Evolutionary conservation across 2,329 filamentous ascomycete genomes (phyloP), one percentile per base, ranked within the genome.

Genomic region (Spiromastix sp.): DNA sequence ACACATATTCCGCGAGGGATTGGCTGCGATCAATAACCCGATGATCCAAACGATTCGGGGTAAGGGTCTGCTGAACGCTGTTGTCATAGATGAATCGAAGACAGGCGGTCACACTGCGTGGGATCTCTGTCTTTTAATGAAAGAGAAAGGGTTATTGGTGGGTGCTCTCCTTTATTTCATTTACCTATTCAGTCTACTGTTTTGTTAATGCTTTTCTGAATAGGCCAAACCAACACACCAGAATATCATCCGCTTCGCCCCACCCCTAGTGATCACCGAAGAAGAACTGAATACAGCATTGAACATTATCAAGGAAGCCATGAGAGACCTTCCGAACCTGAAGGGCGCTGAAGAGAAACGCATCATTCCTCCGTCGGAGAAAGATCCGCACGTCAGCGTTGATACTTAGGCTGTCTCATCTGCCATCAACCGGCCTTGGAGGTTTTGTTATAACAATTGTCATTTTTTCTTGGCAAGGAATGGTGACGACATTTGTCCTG

Each of bases 171-270:
- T 15, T n/a, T 22, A 29, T 26, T 17, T 20, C 22, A 7, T 6
- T 22, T 42, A 16, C 41, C 42, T 15, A 5, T 6, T 25, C 20
- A 7, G 15, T 18, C 15, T 12, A 5, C 6, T 30, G 18, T 9
- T 28, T 24, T 30, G 22, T 33, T 53, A 44, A 35, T 31, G 19
- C 16, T 27, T 7, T 17, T 22, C 29, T 13, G 22, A n/a, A 54
- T 57, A 93, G 85, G 91, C 91, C 51, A 98, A 98, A 74, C 91
- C 91, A 19, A 98, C 91, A 5, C 91, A 98, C 62, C 81, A 93
- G 55, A 95, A 96, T 63, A 96, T 98, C 59, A 98, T 98, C 57
- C 83, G 91, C 39, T 81, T 98, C 42, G 91, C 91, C n/a, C 91
- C 91, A 30, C 91, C 91, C 13, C 70, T 98, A 36, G 86, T 98